Evolutionary conservation across 352 stramenopile genomes (phyloP).

Genomic region (Phytopythium sindhum): DNA sequence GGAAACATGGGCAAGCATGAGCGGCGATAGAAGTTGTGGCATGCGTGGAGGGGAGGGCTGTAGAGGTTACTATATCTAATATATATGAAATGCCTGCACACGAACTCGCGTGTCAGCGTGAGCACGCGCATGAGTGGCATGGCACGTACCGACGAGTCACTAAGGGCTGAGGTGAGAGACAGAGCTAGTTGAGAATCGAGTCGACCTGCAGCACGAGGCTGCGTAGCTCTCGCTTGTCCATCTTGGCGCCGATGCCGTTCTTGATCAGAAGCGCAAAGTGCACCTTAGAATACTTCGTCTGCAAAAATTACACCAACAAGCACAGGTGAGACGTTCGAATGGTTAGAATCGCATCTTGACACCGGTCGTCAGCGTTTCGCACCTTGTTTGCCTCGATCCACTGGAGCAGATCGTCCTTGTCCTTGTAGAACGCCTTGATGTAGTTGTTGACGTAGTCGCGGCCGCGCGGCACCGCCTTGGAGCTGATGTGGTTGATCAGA

Average conservation of each 20-base stretch:
- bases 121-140: not conserved
- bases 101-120: not conserved
- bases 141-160: conserved; percentile 2
- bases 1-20: not conserved
- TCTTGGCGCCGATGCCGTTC: conserved; percentile 52
- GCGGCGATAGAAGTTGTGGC: conserved; percentile 33
- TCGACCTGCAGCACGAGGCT: conserved; percentile 67
- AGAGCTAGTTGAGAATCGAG: conserved; percentile 27
- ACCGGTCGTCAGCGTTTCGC: not conserved
- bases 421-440: conserved; percentile 90
- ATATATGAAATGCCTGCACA: conserved; percentile 9
- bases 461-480: conserved; percentile 37
- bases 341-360: no score
- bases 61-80: conserved; percentile 14
- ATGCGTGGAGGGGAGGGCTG: not conserved
- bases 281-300: conserved; percentile 56
- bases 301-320: not conserved
- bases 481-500: conserved; percentile 77
- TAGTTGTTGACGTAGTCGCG: conserved; percentile 76
- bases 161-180: not conserved
- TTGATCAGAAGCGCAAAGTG: conserved; percentile 64
- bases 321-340: not conserved
- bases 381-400: conserved; percentile 84
- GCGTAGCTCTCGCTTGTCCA: conserved; percentile 49
- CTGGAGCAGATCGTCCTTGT: conserved; percentile 72